phyloP scores from a whole-genome alignment of 2,329 filamentous ascomycete species.

The Microcyclospora tardicrescens region DNA sequence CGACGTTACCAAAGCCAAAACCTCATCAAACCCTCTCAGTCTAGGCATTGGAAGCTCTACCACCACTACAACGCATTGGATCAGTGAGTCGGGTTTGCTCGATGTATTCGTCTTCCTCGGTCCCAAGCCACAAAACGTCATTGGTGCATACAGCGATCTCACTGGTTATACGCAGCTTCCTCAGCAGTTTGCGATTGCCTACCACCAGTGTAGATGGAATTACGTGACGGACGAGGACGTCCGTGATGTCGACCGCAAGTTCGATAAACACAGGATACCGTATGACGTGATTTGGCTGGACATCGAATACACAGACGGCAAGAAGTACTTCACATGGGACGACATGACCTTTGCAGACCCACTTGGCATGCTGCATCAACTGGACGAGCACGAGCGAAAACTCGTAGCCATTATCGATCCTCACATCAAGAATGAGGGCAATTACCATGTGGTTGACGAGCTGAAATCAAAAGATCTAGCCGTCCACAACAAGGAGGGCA shows the following conservation, averaged over 20 bases:
- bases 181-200: conserved; percentile 81
- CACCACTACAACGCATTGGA: conserved; percentile 87
- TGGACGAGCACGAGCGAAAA: conserved; percentile 75
- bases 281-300: conserved; percentile 99
- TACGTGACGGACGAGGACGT: conserved; percentile 96
- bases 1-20: conserved; percentile 73
- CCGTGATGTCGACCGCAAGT: conserved; percentile 88
- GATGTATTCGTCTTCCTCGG: conserved; percentile 94
- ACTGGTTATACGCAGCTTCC: conserved; percentile 87
- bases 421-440: conserved; percentile 84
- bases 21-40: conserved; percentile 60
- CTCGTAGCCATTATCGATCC: conserved; percentile 92
- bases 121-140: conserved; percentile 69
- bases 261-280: conserved; percentile 88
- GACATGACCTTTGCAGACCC: conserved; percentile 77
- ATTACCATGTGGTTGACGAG: conserved; percentile 65
- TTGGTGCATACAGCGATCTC: conserved; percentile 71
- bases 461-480: conserved; percentile 73
- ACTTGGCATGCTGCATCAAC: conserved; percentile 72
- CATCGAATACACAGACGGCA: conserved; percentile 91
- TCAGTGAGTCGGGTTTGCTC: conserved; percentile 79
- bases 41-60: conserved; percentile 57
- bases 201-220: conserved; percentile 98
- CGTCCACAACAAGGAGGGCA: conserved; percentile 78
- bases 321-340: conserved; percentile 98